phyloP scores from a whole-genome alignment of 768 basidiomycete species.

The Leucocoprinus sp. region DNA sequence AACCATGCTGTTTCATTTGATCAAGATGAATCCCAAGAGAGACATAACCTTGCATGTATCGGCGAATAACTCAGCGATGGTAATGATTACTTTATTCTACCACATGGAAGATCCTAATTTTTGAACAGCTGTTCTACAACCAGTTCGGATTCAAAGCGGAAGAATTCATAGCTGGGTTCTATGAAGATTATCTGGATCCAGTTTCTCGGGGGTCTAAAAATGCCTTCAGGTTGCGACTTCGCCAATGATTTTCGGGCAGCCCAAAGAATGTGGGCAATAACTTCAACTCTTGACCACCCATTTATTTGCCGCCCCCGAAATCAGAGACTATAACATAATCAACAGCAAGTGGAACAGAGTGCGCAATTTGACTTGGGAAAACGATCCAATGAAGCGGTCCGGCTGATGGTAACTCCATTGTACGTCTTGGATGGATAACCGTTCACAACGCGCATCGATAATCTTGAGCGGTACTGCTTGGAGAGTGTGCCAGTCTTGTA shows the following conservation, averaged over 20 bases:
- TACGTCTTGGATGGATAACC: too few species aligned
- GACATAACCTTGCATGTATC: conserved; percentile 83
- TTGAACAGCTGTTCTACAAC: conserved; percentile 65
- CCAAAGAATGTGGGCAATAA: not conserved
- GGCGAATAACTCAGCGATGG: conserved; percentile 75
- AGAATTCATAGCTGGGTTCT: conserved; percentile 76
- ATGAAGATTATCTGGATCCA: conserved; percentile 68
- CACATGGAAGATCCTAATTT: conserved; percentile 1
- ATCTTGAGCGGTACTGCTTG: too few species aligned
- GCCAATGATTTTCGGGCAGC: conserved; percentile 28
- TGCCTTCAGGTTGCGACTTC: conserved; percentile 69
- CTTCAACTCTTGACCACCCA: too few species aligned
- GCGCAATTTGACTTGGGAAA: too few species aligned
- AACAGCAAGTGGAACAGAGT: too few species aligned
- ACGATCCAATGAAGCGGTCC: too few species aligned
- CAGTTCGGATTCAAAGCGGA: conserved; percentile 85
- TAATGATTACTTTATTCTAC: conserved; percentile 16
- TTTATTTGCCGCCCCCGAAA: too few species aligned
- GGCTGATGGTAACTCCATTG: too few species aligned
- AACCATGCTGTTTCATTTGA: conserved; percentile 72
- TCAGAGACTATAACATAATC: too few species aligned
- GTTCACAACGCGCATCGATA: too few species aligned
- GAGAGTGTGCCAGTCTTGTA: too few species aligned
- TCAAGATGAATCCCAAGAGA: conserved; percentile 59
- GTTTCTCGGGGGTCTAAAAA: conserved; percentile 70